These are phyloP conservation scores for Talaromyces proteolyticus DNA, from an alignment of 495 filamentous ascomycete species.

Conservation along the genomic window DNA sequence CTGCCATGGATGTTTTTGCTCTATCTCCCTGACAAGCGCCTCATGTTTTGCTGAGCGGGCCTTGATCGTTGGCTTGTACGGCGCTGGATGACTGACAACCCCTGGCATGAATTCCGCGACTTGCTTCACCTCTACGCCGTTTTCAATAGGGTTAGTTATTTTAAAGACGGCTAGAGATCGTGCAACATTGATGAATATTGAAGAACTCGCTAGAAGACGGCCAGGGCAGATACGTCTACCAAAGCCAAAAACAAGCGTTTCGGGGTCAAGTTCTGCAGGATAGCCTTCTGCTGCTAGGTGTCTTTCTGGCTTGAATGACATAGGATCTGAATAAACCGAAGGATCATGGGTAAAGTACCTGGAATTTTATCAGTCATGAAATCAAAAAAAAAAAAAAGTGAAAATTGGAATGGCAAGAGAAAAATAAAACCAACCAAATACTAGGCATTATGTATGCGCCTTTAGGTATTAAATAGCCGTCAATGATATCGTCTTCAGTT, in stretches of 20 bases:
- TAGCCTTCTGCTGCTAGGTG: slow-evolving; percentile 16
- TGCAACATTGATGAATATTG: slow-evolving; percentile 27
- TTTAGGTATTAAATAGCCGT: slow-evolving; percentile 47
- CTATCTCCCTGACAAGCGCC: slow-evolving; percentile 27
- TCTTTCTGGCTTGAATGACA: slow-evolving; percentile 30
- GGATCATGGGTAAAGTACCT: slow-evolving; percentile 30
- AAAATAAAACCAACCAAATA: slow-evolving; percentile 28
- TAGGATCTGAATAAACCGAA: slow-evolving; percentile 21
- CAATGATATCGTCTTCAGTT: slow-evolving; percentile 45
- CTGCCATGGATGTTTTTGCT: slow-evolving; percentile 37
- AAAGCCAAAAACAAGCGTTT: slow-evolving; percentile 25
- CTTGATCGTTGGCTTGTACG: slow-evolving; percentile 24
- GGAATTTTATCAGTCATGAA: not conserved
- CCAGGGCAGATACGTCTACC: slow-evolving; percentile 35
- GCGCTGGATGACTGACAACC: slow-evolving; percentile 31
- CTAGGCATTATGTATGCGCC: slow-evolving; percentile 38
- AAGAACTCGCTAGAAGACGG: slow-evolving; percentile 24
- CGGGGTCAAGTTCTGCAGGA: slow-evolving; percentile 24
- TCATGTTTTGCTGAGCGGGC: slow-evolving; percentile 23
- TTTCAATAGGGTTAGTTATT: slow-evolving; percentile 20
- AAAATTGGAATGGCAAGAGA: too few relatives aligned
- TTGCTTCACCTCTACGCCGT: slow-evolving; percentile 22
- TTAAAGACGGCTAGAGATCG: slow-evolving; percentile 31
- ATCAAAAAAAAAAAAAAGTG: too few relatives aligned
- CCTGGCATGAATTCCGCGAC: slow-evolving; percentile 24